Evolutionary conservation across 2,329 filamentous ascomycete species (phyloP).

Genomic region (Aspergillus caelatus): DNA sequence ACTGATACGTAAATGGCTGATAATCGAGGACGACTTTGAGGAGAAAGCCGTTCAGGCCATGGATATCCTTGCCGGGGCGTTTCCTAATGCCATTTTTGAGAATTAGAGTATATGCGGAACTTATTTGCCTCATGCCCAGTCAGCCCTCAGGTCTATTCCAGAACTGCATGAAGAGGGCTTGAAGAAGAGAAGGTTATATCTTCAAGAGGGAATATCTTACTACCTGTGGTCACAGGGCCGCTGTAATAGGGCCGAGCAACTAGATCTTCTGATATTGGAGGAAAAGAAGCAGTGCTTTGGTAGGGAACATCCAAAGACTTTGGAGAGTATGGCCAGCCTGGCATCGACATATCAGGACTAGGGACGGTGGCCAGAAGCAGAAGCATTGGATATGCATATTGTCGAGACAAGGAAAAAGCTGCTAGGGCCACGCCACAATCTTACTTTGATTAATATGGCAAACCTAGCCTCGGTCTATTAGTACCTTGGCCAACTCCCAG

Average conservation of each 20-base stretch:
- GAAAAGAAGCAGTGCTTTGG: not conserved
- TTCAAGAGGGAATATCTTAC: not conserved
- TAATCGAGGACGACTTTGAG: no score
- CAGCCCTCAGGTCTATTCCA: not conserved
- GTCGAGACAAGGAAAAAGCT: not conserved
- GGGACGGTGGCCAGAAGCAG: not conserved
- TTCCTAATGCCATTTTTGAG: no score
- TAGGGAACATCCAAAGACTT: not conserved
- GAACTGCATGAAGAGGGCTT: not conserved
- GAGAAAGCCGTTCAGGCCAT: no score
- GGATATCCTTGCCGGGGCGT: no score
- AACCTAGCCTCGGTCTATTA: not conserved
- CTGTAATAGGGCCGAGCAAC: not conserved
- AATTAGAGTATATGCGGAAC: no score
- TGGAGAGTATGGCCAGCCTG: not conserved
- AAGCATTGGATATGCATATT: not conserved
- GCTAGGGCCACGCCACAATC: not conserved
- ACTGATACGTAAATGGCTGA: no score
- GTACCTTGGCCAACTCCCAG: not conserved
- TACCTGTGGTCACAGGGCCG: not conserved
- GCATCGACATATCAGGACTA: not conserved
- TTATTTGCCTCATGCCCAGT: not conserved
- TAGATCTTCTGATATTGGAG: not conserved
- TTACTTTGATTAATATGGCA: not conserved
- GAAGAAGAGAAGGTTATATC: not conserved